Base-by-base conservation (phyloP, 2,329 filamentous ascomycete genomes). In the Diplodia intermedia region DNA sequence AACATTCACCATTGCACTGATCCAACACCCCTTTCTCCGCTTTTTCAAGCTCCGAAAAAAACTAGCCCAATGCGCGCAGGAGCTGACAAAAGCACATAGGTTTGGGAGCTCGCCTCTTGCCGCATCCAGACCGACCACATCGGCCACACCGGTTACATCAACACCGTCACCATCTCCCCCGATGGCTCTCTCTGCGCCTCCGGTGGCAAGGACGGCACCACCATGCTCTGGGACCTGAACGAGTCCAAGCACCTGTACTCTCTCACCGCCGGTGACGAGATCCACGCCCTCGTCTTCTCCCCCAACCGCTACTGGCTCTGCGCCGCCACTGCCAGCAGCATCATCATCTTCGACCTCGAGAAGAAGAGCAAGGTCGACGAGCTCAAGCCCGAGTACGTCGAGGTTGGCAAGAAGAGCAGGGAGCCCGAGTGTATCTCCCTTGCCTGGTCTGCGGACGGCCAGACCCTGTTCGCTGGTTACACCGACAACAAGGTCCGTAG, bases 291-390 rank as follows among this genome's bases (percentile, higher is more conserved):
- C 76, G 95, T 98, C 84, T 99, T 99, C 92, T 98, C 95, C 74
- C 95, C 95, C 82, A 99, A 99, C 93, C 91, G 95, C 84, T 99
- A 99, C 93, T 99, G 95, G 95, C 91, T 99, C 77, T 99, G 95
- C 89, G 95, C 95, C 81, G 95, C 95, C 82, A 99, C 95, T 73
- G 89, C 93, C 81, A 92, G 89, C 86, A 93, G 90, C 89, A 98
- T 99, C 89, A 97, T 97, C 89, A 98, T 99, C 89, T 99, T 99
- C 87, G 95, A 99, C 82, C 90, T 99, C 77, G 95, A 99, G 93
- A 99, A 99, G 94, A 99, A 99, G 94, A 96, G 91, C 91, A 98
- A 97, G 91, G 94, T 98, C 81, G 94, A 98, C 79, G 95, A 98
- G 90, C 90, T 99, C 84, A 97, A 97, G 91, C 94, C 94, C 76